Evolutionary conservation across 2,329 filamentous ascomycete genomes (phyloP), one percentile per base, ranked within the genome.

Genomic region (Monascus ruber): DNA sequence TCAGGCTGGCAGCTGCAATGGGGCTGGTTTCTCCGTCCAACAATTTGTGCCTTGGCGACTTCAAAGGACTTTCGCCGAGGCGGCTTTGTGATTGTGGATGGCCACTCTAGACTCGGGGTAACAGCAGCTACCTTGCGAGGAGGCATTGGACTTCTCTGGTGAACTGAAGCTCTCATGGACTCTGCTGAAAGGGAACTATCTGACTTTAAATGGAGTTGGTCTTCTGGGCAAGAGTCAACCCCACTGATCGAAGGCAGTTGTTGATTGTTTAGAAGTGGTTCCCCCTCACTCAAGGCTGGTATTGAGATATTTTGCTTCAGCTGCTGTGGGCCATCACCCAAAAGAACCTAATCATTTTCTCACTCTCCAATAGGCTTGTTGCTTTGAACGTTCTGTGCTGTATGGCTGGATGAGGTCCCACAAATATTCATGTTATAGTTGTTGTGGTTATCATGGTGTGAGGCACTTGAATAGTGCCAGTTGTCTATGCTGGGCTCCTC

Each of bases 31-130:
- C 28, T 36, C 10, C 2, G 11, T 33, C 17, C 34, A 26, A 33
- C 6, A 31, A 40, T 40, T 40, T 33, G 38, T 40, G 34, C 34
- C 27, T 40, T 26, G 38, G 38, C 38, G 25, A 40, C 38, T 33
- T 31, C 25, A 33, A 40, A 40, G 33, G 34, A 28, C 38, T 36
- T 40, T 26, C 38, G 34, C 29, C 38, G 38, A 17, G 38, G 34
- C 17, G 34, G 38, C 38, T 36, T 33, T 36, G 38, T 27, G 34
- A 40, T 33, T 29, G 27, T 31, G 27, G 38, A 32, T 32, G 17
- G 34, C n/a, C 27, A 33, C n/a, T 40, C 38, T n/a, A 31, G 24
- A 35, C 32, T 39, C 24, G 37, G 32, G 8, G 33, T 28, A 38
- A 38, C 29, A 31, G 11, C 34, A 24, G 34, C 38, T 36, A 40